phyloP scores from a whole-genome alignment of 495 filamentous ascomycete genomes.

The Trichoderma reesei region DNA sequence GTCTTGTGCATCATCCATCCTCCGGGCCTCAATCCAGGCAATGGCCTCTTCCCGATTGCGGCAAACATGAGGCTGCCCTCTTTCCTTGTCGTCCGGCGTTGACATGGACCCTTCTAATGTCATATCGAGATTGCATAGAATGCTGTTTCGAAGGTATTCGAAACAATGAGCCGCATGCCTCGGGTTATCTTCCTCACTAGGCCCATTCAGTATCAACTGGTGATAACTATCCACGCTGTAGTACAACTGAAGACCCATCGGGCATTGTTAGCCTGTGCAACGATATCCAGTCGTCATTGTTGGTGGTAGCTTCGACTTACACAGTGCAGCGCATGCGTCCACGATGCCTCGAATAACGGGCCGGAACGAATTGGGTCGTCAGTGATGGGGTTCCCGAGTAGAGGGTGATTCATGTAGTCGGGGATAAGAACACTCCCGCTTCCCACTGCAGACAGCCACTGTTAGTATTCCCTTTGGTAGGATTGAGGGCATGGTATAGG shows the following conservation, averaged over 20 bases:
- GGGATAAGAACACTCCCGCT: not conserved
- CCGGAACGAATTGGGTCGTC: not conserved
- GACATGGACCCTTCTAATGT: not conserved
- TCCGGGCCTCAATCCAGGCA: not conserved
- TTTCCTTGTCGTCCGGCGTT: not conserved
- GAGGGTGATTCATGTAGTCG: not conserved
- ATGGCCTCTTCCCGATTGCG: not conserved
- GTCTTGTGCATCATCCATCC: not conserved
- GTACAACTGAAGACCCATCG: not conserved
- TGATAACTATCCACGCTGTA: not conserved
- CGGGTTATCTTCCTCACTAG: not conserved
- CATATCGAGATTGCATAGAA: not conserved
- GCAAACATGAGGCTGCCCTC: constrained; percentile 1
- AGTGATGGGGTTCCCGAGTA: not conserved
- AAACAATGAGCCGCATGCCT: not conserved
- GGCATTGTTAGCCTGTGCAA: not conserved
- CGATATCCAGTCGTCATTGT: not conserved
- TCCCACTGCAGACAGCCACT: not conserved
- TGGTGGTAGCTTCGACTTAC: not conserved
- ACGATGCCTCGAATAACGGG: not conserved
- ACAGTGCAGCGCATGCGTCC: not conserved
- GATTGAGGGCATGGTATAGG: not conserved
- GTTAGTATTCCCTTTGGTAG: not conserved
- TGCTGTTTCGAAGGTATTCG: not conserved
- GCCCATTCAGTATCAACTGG: not conserved